Percentiles rank a stretch among this genome's conserved stretches.
Evolutionary conservation across 345 rosid species (phyloP).

Genomic region (Mercurialis annua): DNA sequence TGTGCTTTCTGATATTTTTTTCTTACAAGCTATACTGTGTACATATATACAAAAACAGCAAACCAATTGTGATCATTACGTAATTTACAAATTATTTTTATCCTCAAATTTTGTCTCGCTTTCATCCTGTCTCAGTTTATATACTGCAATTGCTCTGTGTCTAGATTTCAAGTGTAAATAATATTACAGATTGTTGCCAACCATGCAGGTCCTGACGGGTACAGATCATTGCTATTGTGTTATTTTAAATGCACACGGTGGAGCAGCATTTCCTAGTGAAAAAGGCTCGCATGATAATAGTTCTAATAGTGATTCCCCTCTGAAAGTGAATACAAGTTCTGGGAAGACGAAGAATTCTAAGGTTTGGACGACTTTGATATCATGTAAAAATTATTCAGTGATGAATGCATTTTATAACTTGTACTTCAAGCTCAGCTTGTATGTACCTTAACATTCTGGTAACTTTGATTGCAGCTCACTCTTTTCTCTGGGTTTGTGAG

Average conservation of each 20-base stretch:
- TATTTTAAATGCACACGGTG: slow-evolving; percentile 86
- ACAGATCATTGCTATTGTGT: slow-evolving; percentile 91
- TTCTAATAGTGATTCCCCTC: slow-evolving; percentile 39
- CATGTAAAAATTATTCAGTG: slow-evolving; percentile 15
- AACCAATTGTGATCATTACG: not conserved
- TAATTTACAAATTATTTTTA: not conserved
- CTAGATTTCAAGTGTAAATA: not conserved
- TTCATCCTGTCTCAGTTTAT: not conserved
- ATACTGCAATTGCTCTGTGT: not conserved
- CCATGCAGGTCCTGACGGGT: slow-evolving; percentile 72
- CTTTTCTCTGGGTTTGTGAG: slow-evolving; percentile 97
- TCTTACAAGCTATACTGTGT: not conserved
- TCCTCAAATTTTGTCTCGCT: not conserved
- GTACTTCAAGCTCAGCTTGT: not conserved
- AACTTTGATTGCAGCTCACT: slow-evolving; percentile 69
- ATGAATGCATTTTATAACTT: not conserved
- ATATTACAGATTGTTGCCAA: not conserved
- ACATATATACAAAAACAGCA: not conserved
- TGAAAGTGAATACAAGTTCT: slow-evolving; percentile 30
- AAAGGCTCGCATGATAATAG: slow-evolving; percentile 42
- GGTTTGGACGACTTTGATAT: slow-evolving; percentile 42
- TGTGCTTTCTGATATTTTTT: not conserved
- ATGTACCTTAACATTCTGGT: slow-evolving; percentile 21
- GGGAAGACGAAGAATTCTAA: slow-evolving; percentile 51
- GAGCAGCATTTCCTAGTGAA: slow-evolving; percentile 83